Conservation (phyloP, 257 asterid genomes). For the Solanum clarkiae region DNA sequence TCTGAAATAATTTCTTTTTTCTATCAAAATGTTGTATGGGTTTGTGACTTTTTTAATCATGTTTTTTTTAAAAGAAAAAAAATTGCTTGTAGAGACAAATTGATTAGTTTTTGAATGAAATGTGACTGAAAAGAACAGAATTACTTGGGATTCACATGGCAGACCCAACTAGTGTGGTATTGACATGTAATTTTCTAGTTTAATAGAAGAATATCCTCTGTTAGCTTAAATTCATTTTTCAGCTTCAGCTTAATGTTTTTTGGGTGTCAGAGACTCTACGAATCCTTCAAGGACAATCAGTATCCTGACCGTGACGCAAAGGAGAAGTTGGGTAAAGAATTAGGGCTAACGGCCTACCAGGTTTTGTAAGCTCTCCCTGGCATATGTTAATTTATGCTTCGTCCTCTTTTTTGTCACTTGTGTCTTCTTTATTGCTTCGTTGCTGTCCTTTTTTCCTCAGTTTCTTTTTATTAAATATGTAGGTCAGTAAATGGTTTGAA, state of each 20-base stretch:
- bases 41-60: background rate
- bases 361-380: slow-evolving; percentile 16
- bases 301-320: slow-evolving; percentile 56
- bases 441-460: background rate
- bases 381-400: background rate
- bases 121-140: background rate
- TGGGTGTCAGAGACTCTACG: slow-evolving; percentile 54
- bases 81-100: background rate
- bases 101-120: background rate
- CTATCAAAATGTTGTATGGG: background rate
- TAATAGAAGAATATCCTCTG: background rate
- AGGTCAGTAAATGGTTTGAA: slow-evolving; percentile 85
- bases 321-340: slow-evolving; percentile 61
- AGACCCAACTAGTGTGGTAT: background rate
- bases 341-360: slow-evolving; percentile 58
- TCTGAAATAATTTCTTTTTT: background rate
- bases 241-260: background rate
- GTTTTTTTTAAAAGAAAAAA: background rate
- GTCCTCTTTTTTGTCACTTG: background rate
- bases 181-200: background rate
- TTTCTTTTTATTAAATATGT: background rate
- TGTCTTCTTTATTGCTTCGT: background rate
- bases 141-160: background rate
- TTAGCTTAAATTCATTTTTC: background rate
- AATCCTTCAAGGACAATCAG: slow-evolving; percentile 62